Evolutionary conservation across 768 basidiomycete genomes (phyloP).

Genomic region (Lactarius hengduanensis): DNA sequence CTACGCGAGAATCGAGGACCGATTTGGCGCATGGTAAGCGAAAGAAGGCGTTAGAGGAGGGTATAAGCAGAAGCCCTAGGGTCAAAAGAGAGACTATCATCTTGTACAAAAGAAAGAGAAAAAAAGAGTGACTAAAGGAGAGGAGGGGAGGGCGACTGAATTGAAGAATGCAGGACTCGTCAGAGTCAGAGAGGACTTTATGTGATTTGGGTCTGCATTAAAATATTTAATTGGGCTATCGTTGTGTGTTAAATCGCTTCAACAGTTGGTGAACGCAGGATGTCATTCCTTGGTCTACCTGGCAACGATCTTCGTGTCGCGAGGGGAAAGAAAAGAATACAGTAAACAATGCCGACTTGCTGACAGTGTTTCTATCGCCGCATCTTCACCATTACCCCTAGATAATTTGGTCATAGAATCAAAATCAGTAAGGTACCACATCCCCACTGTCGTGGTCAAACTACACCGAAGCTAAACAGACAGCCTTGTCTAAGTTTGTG

Average conservation of each 20-base stretch:
- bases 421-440: not conserved
- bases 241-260: not conserved
- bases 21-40: conserved; percentile 20
- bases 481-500: not conserved
- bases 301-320: conserved; percentile 4
- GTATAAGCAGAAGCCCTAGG: conserved; percentile 13
- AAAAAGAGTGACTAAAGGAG: conserved; percentile 20
- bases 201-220: not conserved
- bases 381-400: not conserved
- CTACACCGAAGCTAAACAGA: not conserved
- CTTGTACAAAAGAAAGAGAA: not conserved
- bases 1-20: conserved; percentile 9
- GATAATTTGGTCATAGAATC: not conserved
- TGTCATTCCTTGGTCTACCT: not conserved
- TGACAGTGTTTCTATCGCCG: conserved; percentile 2
- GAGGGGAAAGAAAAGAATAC: not conserved
- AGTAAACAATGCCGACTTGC: no score
- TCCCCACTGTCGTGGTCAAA: not conserved
- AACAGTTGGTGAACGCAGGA: not conserved
- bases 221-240: not conserved
- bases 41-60: conserved; percentile 22
- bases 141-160: conserved; percentile 8
- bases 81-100: conserved; percentile 15
- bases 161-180: not conserved
- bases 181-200: conserved; percentile 8